Evolutionary conservation across 2,329 filamentous ascomycete species (phyloP), one percentile per base, ranked within the genome.

Genomic region (Epichloe bromicola): DNA sequence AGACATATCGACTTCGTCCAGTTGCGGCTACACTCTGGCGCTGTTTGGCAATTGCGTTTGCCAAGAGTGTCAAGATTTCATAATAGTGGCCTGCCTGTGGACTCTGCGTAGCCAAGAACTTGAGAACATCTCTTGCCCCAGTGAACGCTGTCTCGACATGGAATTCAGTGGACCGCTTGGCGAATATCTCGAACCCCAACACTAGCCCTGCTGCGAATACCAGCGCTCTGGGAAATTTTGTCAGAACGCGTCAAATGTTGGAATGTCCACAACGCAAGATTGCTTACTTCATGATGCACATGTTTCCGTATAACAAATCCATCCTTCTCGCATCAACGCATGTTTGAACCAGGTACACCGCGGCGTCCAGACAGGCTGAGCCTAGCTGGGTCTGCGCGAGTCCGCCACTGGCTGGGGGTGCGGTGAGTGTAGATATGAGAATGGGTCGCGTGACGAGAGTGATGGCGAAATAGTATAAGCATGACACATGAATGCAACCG

Each of bases 221-320:
- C 51, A 74, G 71, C 17, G 73, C 74, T 53, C 73, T 77, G 14
- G 26, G 26, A 30, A 30, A 30, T 30, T 1, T 10, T 30, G 8
- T 30, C 26, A 30, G 26, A 30, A 30, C 11, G 26, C 26, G 10
- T 30, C 26, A 30, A 10, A 30, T 30, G 26, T 30, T 3, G 1
- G 26, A 30, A 30, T 11, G 26, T 30, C 26, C 26, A 30, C 26
- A 10, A 11, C 10, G 26, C 26, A 11, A 30, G 26, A 30, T 30
- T 30, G 26, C 73, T 62, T 61, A 78, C 76, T 80, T 81, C 50
- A 81, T 63, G 5, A 81, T 72, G 39, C 74, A 76, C 77, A 80
- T 79, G 50, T 80, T 80, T 8, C 69, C 70, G 12, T 75, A 63
- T 0, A 79, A 59, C 1, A 75, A 48, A 0, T 66, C 63, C 2